Evolutionary conservation across 2,329 filamentous ascomycete genomes (phyloP).

Genomic region (Xylariaceae sp.): DNA sequence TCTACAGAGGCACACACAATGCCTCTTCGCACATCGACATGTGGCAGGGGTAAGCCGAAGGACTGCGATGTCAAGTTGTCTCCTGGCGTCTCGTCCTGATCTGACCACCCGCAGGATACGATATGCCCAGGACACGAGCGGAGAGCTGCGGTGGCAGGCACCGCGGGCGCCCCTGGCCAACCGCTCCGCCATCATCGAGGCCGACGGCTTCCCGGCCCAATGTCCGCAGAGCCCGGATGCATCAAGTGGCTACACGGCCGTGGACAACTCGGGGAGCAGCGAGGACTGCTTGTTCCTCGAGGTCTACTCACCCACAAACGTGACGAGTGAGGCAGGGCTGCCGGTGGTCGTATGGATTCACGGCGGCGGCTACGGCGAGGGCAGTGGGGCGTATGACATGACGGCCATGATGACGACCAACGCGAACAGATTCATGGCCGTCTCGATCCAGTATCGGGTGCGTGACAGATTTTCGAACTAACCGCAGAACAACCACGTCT

Average conservation of each 20-base stretch:
- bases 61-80: too few species aligned
- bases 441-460: conserved; percentile 34
- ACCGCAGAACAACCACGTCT: too few species aligned
- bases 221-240: conserved; percentile 25
- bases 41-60: too few species aligned
- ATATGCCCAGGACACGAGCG: conserved; percentile 34
- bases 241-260: conserved; percentile 4
- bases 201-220: conserved; percentile 19
- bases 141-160: conserved; percentile 35
- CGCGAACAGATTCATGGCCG: conserved; percentile 32
- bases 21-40: too few species aligned
- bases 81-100: too few species aligned
- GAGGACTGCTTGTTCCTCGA: conserved; percentile 44
- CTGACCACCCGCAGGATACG: conserved; percentile 34
- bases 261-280: conserved; percentile 13
- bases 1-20: too few species aligned
- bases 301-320: conserved; percentile 31
- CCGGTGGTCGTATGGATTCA: conserved; percentile 44
- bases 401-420: conserved; percentile 28
- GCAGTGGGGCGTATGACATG: conserved; percentile 14
- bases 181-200: conserved; percentile 23
- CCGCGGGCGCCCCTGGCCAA: conserved; percentile 25
- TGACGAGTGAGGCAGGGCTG: conserved; percentile 12
- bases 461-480: too few species aligned
- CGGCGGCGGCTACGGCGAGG: conserved; percentile 36